Percentiles rank a stretch among this genome's conserved stretches.
Conservation (phyloP, 2,329 filamentous ascomycete genomes). For the Calonectria leucothoes region DNA sequence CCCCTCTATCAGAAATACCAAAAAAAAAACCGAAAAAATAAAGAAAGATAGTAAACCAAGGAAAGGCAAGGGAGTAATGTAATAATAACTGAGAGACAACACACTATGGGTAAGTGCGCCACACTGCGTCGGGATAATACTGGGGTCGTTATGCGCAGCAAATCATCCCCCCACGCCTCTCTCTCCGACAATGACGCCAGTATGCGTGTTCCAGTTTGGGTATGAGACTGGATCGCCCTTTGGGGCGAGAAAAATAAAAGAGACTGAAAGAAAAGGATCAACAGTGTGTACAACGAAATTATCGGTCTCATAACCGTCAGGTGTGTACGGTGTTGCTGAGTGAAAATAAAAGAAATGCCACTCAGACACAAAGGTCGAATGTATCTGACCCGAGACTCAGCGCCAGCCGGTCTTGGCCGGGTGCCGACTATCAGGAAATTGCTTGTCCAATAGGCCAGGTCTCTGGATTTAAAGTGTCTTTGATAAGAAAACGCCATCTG, state of each 20-base stretch:
- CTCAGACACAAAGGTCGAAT: constrained; percentile 11
- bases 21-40: background rate
- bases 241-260: background rate
- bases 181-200: background rate
- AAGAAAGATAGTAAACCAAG: constrained; percentile 3
- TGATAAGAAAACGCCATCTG: background rate
- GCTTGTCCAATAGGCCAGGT: background rate
- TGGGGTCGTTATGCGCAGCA: background rate
- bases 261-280: background rate
- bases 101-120: background rate
- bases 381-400: constrained; percentile 9
- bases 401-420: background rate
- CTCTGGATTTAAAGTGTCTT: background rate
- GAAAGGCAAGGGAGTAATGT: background rate
- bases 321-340: constrained; percentile 9
- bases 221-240: constrained; percentile 8
- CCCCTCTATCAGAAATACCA: constrained; percentile 32
- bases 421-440: background rate
- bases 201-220: constrained; percentile 10
- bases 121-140: background rate
- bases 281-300: constrained; percentile 10
- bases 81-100: background rate
- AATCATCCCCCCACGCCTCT: background rate
- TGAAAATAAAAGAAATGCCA: background rate
- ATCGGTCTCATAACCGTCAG: constrained; percentile 7